These are phyloP conservation scores for Podospora pseudopauciseta DNA, from an alignment of 495 filamentous ascomycete species.

Conservation along the genomic window DNA sequence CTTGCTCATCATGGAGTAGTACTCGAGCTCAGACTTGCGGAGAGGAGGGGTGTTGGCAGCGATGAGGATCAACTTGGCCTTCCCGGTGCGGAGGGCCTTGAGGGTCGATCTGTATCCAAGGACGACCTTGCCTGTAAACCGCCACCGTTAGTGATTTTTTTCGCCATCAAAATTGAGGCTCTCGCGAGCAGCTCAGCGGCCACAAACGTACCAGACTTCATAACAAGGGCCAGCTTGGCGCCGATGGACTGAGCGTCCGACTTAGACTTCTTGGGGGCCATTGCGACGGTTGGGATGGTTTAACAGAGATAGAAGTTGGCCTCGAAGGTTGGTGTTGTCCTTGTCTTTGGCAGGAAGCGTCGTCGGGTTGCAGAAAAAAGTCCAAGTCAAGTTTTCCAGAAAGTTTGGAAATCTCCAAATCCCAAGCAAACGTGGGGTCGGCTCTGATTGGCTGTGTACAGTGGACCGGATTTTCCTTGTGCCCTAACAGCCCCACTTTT, in stretches of 20 bases:
- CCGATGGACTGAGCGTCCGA: constrained; percentile 89
- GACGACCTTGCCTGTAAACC: constrained; percentile 60
- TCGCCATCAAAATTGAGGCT: background rate
- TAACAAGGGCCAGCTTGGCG: constrained; percentile 50
- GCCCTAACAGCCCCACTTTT: constrained; percentile 45
- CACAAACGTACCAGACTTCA: background rate
- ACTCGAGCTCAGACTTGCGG: constrained; percentile 90
- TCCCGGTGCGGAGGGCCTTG: constrained; percentile 86
- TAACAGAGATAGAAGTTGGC: constrained; percentile 11
- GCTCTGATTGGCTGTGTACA: constrained; percentile 28
- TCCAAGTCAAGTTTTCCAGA: constrained; percentile 24
- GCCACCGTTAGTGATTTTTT: constrained; percentile 12
- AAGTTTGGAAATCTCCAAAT: constrained; percentile 16
- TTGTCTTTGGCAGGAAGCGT: constrained; percentile 23
- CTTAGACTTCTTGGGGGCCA: constrained; percentile 95
- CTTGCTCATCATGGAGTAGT: constrained; percentile 90
- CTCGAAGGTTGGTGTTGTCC: constrained; percentile 18
- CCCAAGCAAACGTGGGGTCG: constrained; percentile 12
- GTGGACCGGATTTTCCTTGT: constrained; percentile 24
- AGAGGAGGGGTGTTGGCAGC: constrained; percentile 90
- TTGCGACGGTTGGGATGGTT: constrained; percentile 37
- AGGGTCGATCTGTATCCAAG: constrained; percentile 94
- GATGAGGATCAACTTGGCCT: constrained; percentile 68
- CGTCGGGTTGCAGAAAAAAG: constrained; percentile 19
- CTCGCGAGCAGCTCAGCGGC: background rate